Evolutionary conservation across 2,329 filamentous ascomycete species (phyloP), one percentile per base, ranked within the genome.

Genomic region (Pseudopyricularia cyperi): DNA sequence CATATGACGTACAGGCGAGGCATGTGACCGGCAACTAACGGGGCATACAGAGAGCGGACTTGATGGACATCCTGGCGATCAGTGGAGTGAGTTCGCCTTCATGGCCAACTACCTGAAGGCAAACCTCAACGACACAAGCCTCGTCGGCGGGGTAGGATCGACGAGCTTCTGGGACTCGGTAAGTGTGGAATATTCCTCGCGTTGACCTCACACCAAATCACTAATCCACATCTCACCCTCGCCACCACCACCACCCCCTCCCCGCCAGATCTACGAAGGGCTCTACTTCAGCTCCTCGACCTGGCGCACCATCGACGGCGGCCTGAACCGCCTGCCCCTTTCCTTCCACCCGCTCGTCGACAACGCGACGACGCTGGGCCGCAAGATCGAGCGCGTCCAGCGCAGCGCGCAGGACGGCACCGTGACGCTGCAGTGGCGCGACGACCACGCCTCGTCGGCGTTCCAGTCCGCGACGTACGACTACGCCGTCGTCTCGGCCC

Each of bases 81-180:
- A 77, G 50, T 86, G 78, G 73, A 83, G 80, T 12, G 82, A 85
- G 57, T 78, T 79, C 22, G 76, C 71, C 1, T 86, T 81, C 57
- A 66, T 84, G 52, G 72, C 74, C 17, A 80, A 84, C 60, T 72
- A 75, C 32, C 69, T 85, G 9, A 72, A 74, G 14, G 70, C 71
- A 14, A 69, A 65, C 37, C 65, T 74, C 11, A 79, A 81, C 58
- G 72, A 74, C 57, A 79, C 75, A 1, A 77, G 83, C 56, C 66
- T 75, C 6, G 59, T 63, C 7, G 56, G 57, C 28, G 71, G 71
- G 1, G 72, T 71, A 7, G 68, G 65, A 19, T 62, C 70, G 2
- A 65, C 64, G 8, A 67, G 69, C 8, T 71, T 69, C 49, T 81
- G 80, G 63, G 68, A 72, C 7, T 68, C 67, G 57, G 54, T 67